These are phyloP conservation scores for Dispira simplex DNA, from an alignment of 192 early-diverging fungal species.

Conservation along the genomic window DNA sequence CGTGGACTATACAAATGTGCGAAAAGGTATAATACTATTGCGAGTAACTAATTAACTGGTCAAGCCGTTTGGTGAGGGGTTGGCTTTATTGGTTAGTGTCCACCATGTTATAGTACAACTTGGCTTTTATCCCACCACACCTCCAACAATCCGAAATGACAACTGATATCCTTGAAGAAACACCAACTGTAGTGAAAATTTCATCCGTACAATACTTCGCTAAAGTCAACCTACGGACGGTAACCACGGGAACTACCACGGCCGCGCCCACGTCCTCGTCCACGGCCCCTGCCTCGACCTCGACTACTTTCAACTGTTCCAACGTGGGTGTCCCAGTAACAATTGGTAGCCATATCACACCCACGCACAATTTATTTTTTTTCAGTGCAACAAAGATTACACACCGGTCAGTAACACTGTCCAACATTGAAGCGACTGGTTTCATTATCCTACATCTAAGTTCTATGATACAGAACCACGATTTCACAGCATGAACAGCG, in stretches of 20 bases:
- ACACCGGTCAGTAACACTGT: constrained; percentile 7
- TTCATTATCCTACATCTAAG: background rate
- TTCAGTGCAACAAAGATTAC: background rate
- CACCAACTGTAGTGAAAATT: too few species aligned
- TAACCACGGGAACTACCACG: constrained; percentile 32
- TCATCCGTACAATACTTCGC: too few species aligned
- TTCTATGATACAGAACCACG: background rate
- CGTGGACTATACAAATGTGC: too few species aligned
- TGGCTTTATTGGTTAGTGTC: too few species aligned
- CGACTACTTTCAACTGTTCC: constrained; percentile 30
- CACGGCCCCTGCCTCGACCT: constrained; percentile 59
- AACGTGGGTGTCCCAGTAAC: constrained; percentile 15
- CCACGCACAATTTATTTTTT: background rate
- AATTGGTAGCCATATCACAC: constrained; percentile 14
- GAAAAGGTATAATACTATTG: too few species aligned
- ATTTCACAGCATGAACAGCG: background rate
- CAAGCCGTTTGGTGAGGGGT: too few species aligned
- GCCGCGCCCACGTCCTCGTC: constrained; percentile 47
- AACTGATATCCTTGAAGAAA: too few species aligned
- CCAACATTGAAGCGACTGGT: background rate
- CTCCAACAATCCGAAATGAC: too few species aligned
- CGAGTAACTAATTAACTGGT: too few species aligned
- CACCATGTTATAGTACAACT: too few species aligned
- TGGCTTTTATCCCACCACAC: too few species aligned
- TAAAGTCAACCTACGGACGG: too few species aligned